Evolutionary conservation across 345 rosid species (phyloP), one percentile per base, ranked within the genome.

Genomic region (Psidium friedrichsthalianum): DNA sequence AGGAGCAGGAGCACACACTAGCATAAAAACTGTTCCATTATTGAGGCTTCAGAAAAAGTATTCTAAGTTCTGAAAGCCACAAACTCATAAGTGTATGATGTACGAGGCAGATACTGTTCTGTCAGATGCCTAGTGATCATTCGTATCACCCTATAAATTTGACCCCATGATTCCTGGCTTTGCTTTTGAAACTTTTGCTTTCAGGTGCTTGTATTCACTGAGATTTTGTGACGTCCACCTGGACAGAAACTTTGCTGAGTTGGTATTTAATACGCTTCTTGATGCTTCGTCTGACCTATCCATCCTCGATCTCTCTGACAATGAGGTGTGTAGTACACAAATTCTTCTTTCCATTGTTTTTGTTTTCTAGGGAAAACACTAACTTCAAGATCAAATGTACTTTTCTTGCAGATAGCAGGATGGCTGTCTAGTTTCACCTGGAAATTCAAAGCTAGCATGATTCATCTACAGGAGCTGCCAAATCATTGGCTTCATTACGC

Each of bases 261-360:
- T 85, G 56, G 82, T 97, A 88, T 94, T 94, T 82, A 87, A 87
- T 47, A 86, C 90, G 55, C 96, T 97, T 86, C 88, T 95, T 86
- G 90, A 95, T 83, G 89, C 93, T 87, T 90, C 95, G 2, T 92
- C 94, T 51, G 78, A 85, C 49, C 55, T 95, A 83, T 90, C 95
- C 36, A 83, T 83, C 87, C 96, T 97, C 58, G 96, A 95, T 85
- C 94, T 97, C 86, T 97, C 99, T 61, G 98, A 94, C 53, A 97
- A 97, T 89, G 86, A 89, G 85, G 99, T 95, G 88, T 84, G 95
- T 86, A 84, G 85, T 86, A 6, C 5, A 40, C 53, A 25, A 59
- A 6, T 36, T 3, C 40, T 69, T 32, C 47, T 69, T 69, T 36
- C 25, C 47, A 36, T 69, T 1, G 6, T 69, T 42, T 69, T 69